These are phyloP conservation scores for Fragaria ananassa DNA, from an alignment of 306 rosid genomes.

Conservation along the genomic window DNA sequence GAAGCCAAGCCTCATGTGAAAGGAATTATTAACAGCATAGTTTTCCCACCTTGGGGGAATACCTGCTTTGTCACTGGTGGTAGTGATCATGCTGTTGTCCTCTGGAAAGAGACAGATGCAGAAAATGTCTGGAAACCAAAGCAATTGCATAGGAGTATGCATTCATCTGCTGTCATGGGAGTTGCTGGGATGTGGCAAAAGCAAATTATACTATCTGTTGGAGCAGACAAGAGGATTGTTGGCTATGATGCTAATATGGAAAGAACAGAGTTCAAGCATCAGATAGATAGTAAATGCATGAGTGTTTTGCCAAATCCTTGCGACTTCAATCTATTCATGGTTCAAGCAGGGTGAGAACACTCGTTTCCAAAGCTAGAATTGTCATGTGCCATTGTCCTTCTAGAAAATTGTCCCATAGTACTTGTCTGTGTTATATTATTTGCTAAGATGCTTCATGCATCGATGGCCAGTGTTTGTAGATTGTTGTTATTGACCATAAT, in stretches of 20 bases:
- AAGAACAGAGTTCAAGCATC: constrained; percentile 78
- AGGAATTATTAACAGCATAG: constrained; percentile 81
- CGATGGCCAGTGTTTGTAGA: not conserved
- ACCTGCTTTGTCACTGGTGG: constrained; percentile 82
- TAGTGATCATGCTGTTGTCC: constrained; percentile 84
- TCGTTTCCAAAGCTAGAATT: constrained; percentile 14
- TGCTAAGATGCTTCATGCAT: not conserved
- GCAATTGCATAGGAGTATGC: constrained; percentile 69
- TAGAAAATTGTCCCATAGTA: not conserved
- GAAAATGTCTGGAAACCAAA: constrained; percentile 78
- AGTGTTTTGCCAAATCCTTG: constrained; percentile 72
- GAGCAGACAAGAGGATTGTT: constrained; percentile 84
- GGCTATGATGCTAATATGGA: constrained; percentile 65
- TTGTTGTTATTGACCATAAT: not conserved
- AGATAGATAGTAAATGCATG: constrained; percentile 92
- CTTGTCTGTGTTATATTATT: not conserved
- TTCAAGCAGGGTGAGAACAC: constrained; percentile 67
- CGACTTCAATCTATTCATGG: constrained; percentile 87
- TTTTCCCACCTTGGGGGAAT: constrained; percentile 80
- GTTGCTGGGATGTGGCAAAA: constrained; percentile 90
- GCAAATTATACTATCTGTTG: constrained; percentile 74
- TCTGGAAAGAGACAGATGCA: constrained; percentile 72
- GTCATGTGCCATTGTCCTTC: not conserved
- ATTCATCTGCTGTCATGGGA: constrained; percentile 98
- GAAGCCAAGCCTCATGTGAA: constrained; percentile 84